These are phyloP conservation scores for Vachellia collinsii DNA, from an alignment of 306 rosid species.

Conservation along the genomic window DNA sequence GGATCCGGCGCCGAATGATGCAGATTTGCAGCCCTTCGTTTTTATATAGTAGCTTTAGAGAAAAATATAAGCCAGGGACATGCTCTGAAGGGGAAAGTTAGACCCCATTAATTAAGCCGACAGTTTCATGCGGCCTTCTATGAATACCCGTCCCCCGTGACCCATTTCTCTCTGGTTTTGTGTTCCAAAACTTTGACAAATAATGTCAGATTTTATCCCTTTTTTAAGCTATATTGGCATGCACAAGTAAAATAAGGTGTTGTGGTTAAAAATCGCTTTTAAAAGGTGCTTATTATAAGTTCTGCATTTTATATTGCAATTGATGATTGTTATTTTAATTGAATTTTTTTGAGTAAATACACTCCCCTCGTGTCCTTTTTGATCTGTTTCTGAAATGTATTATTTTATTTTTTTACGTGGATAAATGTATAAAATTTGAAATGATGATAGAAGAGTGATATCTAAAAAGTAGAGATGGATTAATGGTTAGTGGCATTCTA, in stretches of 20 bases:
- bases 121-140: neutral
- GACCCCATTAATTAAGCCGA: neutral
- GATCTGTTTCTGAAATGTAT: neutral
- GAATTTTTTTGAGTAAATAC: neutral
- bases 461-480: neutral
- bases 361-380: neutral
- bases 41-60: neutral
- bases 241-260: neutral
- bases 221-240: neutral
- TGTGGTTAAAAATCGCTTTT: too few species aligned
- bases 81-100: neutral
- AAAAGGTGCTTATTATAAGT: neutral
- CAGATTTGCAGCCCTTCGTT: neutral
- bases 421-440: neutral
- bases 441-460: neutral
- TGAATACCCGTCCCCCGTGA: neutral
- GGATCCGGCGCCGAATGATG: neutral
- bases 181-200: neutral
- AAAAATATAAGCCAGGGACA: neutral
- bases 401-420: neutral
- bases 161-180: neutral
- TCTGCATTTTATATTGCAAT: neutral
- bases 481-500: neutral
- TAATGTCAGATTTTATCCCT: neutral
- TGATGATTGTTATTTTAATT: neutral